Evolutionary conservation across 2,329 filamentous ascomycete species (phyloP).

Genomic region (Cercospora janseana): DNA sequence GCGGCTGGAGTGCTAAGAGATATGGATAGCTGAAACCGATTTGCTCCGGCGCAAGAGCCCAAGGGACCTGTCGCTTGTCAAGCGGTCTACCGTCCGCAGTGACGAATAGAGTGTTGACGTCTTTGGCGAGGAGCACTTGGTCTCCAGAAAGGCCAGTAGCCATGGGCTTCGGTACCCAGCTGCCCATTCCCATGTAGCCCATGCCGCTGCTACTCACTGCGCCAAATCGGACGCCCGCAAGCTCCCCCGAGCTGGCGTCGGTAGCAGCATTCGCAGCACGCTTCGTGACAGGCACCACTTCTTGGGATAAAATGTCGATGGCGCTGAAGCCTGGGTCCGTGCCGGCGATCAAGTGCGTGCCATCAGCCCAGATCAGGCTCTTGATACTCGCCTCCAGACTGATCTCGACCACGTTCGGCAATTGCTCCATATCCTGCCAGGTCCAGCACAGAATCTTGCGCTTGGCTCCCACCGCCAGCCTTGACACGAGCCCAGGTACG

Average conservation of each 20-base stretch:
- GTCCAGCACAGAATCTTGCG: conserved; percentile 85
- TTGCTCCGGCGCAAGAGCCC: conserved; percentile 81
- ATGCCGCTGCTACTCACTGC: conserved; percentile 82
- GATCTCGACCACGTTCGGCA: conserved; percentile 70
- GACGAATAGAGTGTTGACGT: conserved; percentile 92
- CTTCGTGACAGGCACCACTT: conserved; percentile 69
- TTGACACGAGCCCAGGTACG: conserved; percentile 88
- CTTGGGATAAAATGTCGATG: conserved; percentile 74
- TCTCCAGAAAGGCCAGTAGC: conserved; percentile 78
- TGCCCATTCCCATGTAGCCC: conserved; percentile 94
- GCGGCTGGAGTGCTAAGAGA: conserved; percentile 78
- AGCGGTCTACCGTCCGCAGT: conserved; percentile 77
- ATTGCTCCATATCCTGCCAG: conserved; percentile 92
- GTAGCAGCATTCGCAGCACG: conserved; percentile 27
- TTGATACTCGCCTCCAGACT: conserved; percentile 79
- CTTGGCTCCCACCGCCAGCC: conserved; percentile 90
- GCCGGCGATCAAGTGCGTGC: conserved; percentile 81
- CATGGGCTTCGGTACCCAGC: conserved; percentile 86
- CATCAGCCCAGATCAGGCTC: conserved; percentile 86
- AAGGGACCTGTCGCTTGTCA: conserved; percentile 85
- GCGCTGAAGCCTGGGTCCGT: conserved; percentile 90
- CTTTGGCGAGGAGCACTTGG: conserved; percentile 90
- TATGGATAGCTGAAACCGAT: conserved; percentile 98
- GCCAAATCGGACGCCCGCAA: conserved; percentile 66
- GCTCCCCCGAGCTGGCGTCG: conserved; percentile 56